phyloP scores from a whole-genome alignment of 257 asterid genomes.

The Jasminum sambac region DNA sequence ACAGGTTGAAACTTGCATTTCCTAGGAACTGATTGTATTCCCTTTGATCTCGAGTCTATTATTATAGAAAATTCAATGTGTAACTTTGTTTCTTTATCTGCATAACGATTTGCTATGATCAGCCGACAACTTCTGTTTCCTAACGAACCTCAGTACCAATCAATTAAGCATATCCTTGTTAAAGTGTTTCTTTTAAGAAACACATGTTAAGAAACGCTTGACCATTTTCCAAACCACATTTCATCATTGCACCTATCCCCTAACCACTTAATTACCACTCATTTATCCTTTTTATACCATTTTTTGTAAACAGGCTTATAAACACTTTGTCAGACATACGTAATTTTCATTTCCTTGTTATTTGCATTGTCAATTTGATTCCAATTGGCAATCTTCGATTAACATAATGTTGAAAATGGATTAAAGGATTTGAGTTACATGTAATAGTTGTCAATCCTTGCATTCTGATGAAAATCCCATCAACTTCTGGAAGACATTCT shows the following conservation, averaged over 20 bases:
- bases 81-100: background rate
- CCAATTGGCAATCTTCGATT: background rate
- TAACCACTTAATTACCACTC: too few relatives aligned
- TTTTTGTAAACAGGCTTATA: too few relatives aligned
- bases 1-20: background rate
- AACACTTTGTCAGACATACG: too few relatives aligned
- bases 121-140: background rate
- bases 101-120: background rate
- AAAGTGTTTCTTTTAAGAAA: too few relatives aligned
- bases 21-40: background rate
- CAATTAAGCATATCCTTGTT: background rate
- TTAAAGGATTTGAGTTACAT: background rate
- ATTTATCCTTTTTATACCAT: too few relatives aligned
- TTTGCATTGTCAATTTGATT: background rate
- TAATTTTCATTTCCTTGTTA: background rate
- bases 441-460: background rate
- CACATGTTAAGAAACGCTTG: too few relatives aligned
- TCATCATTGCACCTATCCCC: too few relatives aligned
- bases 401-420: background rate
- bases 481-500: background rate
- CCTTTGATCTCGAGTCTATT: background rate
- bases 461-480: background rate
- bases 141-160: background rate
- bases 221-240: too few relatives aligned
- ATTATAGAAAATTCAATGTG: background rate